phyloP scores from a whole-genome alignment of 495 filamentous ascomycete genomes.

The Xylaria palmicola region DNA sequence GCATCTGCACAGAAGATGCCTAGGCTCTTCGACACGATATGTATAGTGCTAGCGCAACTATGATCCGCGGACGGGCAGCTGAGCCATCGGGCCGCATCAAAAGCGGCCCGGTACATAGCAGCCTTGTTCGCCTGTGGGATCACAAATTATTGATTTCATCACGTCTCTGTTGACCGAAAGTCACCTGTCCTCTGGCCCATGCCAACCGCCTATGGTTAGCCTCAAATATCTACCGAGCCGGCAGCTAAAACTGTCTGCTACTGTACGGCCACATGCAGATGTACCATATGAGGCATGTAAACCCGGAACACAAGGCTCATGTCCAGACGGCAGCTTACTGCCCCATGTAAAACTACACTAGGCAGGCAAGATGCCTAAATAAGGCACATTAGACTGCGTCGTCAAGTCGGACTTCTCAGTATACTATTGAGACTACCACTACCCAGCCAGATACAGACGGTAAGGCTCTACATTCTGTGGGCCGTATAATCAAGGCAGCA shows the following conservation, averaged over 20 bases:
- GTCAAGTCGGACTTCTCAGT: neutral
- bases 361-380: neutral
- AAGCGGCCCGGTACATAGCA: neutral
- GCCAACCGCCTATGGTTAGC: neutral
- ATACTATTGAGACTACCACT: constrained; percentile 2
- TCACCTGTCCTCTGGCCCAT: too few relatives aligned
- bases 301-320: neutral
- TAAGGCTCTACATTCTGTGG: neutral
- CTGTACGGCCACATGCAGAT: neutral
- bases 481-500: constrained; percentile 1
- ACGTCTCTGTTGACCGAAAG: neutral
- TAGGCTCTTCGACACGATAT: too few relatives aligned
- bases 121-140: neutral
- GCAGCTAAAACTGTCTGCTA: neutral
- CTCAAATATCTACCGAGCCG: neutral
- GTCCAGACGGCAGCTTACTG: too few relatives aligned
- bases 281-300: neutral
- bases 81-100: neutral
- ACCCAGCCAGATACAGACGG: neutral
- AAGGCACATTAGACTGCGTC: neutral
- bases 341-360: too few relatives aligned
- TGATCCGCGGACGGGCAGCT: neutral
- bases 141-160: neutral
- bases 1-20: too few relatives aligned
- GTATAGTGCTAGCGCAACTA: too few relatives aligned